Evolutionary conservation across 2,329 filamentous ascomycete species (phyloP), one percentile per base, ranked within the genome.

Genomic region (Hymenoscyphus infarciens): DNA sequence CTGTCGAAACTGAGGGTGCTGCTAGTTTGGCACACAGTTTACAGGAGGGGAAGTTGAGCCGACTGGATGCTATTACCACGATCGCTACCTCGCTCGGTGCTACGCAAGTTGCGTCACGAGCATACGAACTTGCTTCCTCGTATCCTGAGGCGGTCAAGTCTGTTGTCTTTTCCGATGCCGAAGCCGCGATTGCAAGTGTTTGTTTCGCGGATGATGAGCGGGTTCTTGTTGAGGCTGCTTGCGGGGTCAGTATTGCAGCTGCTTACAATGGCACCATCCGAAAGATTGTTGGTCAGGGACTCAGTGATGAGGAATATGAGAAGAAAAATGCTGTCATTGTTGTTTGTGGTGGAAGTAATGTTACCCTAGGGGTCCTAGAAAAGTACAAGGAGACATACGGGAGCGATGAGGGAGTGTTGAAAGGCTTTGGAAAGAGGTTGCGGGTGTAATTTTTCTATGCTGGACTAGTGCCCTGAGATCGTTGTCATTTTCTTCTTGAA

Each of bases 121-220:
- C 89, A 0, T 90, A 89, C 75, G 82, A 86, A 66, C 87, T 89
- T 75, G 85, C 82, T 0, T 53, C 63, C 25, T 57, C 49, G 29
- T 56, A 61, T 45, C 53, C 57, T 2, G 61, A 65, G 13, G 10
- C 15, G 27, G 68, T 72, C 22, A 61, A 49, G 10, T 67, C 63
- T 31, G 56, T 63, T 10, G 77, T 75, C 0, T 79, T 95, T 6
- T 81, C 80, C 2, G 91, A 96, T 70, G 86, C 86, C 5, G 90
- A 95, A 71, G 93, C 94, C 0, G 91, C 90, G 27, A 84, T 88
- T 76, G 92, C 87, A 2, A 90, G 88, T 61, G 86, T 89, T 71
- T 81, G 84, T 19, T 87, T 97, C 64, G 88, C 91, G 6, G 90
- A 97, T 70, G 91, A 96, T 64, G 90, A 93, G 69, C 80, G 89